Evolutionary conservation across 768 basidiomycete species (phyloP).

Genomic region (Calocera viscosa): DNA sequence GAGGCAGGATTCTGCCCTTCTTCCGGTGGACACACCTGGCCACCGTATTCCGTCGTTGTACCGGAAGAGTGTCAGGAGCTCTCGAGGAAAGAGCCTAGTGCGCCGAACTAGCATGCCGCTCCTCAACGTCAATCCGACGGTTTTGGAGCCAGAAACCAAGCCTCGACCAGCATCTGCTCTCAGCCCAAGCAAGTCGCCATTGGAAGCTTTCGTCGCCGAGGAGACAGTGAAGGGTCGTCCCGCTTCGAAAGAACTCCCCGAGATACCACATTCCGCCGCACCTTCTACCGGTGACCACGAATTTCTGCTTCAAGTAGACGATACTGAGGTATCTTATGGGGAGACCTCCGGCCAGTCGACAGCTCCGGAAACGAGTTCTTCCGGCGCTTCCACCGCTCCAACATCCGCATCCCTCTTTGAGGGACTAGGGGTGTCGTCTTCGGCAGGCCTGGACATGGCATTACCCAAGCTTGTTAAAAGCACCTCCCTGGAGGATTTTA

Average conservation of each 20-base stretch:
- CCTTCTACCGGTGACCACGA: background rate
- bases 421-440: background rate
- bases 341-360: background rate
- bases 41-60: background rate
- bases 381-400: background rate
- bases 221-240: background rate
- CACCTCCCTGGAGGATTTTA: background rate
- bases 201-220: background rate
- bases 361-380: background rate
- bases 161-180: background rate
- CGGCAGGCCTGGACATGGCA: background rate
- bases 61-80: background rate
- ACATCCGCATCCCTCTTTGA: background rate
- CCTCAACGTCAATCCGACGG: background rate
- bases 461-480: background rate
- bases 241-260: background rate
- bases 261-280: background rate
- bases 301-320: background rate
- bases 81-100: background rate
- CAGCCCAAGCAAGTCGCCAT: slow-evolving; percentile 5
- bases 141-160: background rate
- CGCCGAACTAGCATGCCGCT: background rate
- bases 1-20: background rate
- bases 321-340: background rate
- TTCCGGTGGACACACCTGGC: background rate